Evolutionary conservation across 2,329 filamentous ascomycete species (phyloP).

Genomic region (Diaporthe australafricana): DNA sequence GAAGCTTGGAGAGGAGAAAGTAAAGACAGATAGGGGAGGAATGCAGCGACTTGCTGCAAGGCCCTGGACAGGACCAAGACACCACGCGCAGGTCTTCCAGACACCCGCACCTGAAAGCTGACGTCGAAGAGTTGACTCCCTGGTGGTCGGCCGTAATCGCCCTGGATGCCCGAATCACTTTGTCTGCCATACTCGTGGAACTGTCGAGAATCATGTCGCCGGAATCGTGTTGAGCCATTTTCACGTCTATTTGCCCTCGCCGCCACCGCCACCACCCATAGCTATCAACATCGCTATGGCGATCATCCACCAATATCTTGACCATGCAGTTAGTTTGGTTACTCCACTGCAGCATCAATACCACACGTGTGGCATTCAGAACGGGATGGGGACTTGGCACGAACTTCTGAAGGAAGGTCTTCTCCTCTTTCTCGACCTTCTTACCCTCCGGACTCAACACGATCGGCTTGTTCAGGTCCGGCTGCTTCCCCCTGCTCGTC

Average conservation of each 20-base stretch:
- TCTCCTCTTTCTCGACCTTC: constrained; percentile 67
- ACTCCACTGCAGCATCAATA: constrained; percentile 5
- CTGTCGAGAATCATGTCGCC: not conserved
- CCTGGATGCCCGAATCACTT: not conserved
- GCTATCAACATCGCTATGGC: constrained; percentile 65
- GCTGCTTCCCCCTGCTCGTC: constrained; percentile 62
- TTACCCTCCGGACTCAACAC: constrained; percentile 71
- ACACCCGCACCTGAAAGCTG: not conserved
- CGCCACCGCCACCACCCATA: constrained; percentile 62
- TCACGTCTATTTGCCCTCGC: constrained; percentile 60
- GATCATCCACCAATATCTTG: constrained; percentile 76
- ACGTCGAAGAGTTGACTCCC: not conserved
- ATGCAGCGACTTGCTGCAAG: constrained; percentile 3
- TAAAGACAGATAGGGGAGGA: not conserved
- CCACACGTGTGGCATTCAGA: not conserved
- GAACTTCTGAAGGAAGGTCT: constrained; percentile 76
- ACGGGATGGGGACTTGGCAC: constrained; percentile 42
- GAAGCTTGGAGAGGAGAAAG: not conserved
- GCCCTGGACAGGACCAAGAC: not conserved
- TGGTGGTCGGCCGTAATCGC: not conserved
- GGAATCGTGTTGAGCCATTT: constrained; percentile 13
- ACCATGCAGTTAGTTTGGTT: constrained; percentile 41
- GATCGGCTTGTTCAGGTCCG: constrained; percentile 72
- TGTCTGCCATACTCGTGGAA: not conserved
- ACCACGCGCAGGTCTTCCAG: not conserved